Conservation (phyloP, 495 filamentous ascomycete genomes). For the Penicillium malachiteum region DNA sequence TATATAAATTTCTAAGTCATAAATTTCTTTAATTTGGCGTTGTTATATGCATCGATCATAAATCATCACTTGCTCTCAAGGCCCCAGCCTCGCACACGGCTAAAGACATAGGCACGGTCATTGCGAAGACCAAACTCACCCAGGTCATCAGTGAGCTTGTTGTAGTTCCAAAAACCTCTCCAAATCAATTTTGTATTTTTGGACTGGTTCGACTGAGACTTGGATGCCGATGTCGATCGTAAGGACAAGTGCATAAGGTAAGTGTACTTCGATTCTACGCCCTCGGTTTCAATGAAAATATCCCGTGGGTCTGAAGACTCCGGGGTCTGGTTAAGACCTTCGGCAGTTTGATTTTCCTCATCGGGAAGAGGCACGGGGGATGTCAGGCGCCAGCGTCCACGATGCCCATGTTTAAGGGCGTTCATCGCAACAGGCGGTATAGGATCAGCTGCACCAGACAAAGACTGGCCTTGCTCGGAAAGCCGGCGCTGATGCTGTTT, state of each 20-base stretch:
- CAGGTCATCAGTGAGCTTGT: slow-evolving; percentile 85
- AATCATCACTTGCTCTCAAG: slow-evolving; percentile 27
- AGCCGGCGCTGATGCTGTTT: slow-evolving; percentile 33
- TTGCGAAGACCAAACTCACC: slow-evolving; percentile 81
- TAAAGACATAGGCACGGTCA: slow-evolving; percentile 83
- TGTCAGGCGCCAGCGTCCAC: slow-evolving; percentile 60
- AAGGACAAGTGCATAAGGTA: slow-evolving; percentile 77
- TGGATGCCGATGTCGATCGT: slow-evolving; percentile 53
- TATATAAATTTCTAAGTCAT: too few relatives aligned
- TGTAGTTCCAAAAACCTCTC: slow-evolving; percentile 92
- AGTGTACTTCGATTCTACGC: slow-evolving; percentile 69
- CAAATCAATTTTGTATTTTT: slow-evolving; percentile 83
- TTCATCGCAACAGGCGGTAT: slow-evolving; percentile 41
- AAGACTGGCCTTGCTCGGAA: slow-evolving; percentile 41
- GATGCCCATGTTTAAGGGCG: slow-evolving; percentile 57
- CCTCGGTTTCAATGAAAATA: slow-evolving; percentile 83
- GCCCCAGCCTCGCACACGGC: slow-evolving; percentile 64
- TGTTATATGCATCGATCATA: not conserved
- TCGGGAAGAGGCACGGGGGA: slow-evolving; percentile 32
- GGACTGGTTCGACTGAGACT: slow-evolving; percentile 35
- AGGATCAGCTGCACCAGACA: slow-evolving; percentile 31
- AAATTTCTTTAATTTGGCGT: too few relatives aligned
- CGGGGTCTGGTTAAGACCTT: slow-evolving; percentile 8
- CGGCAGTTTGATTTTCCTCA: slow-evolving; percentile 1
- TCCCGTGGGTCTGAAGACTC: slow-evolving; percentile 37